Percentiles rank a stretch among this genome's conserved stretches.
These are phyloP conservation scores for Eremochloa ophiuroides DNA, from an alignment of 176 grass and related monocot species.

Conservation along the genomic window DNA sequence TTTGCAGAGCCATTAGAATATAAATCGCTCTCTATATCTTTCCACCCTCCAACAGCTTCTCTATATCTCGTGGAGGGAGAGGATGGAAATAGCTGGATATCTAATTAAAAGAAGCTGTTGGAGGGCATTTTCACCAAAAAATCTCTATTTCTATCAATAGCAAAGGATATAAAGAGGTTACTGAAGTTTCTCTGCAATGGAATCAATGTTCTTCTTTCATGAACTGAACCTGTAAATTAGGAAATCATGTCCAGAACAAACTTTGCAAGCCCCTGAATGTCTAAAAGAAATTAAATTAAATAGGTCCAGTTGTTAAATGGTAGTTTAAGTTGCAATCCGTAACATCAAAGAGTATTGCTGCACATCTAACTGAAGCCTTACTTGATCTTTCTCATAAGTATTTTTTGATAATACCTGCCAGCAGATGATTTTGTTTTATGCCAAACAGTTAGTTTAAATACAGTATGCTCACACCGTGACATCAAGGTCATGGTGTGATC, in stretches of 20 bases:
- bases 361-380: background rate
- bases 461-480: background rate
- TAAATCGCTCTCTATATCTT: background rate
- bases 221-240: background rate
- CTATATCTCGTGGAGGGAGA: background rate
- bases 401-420: background rate
- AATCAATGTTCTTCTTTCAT: background rate
- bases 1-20: no score
- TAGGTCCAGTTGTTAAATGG: background rate
- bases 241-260: background rate
- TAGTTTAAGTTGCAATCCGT: background rate
- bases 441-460: conserved; percentile 15
- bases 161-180: background rate
- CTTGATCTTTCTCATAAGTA: background rate
- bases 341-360: background rate
- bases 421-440: background rate
- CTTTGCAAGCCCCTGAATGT: background rate
- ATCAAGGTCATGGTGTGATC: background rate
- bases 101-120: background rate
- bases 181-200: background rate
- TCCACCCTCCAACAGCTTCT: background rate
- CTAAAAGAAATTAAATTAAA: background rate
- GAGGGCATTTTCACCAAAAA: background rate
- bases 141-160: background rate
- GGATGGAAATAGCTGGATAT: background rate